Base-by-base conservation (phyloP, 2,329 filamentous ascomycete species). In the Nemania sp. region DNA sequence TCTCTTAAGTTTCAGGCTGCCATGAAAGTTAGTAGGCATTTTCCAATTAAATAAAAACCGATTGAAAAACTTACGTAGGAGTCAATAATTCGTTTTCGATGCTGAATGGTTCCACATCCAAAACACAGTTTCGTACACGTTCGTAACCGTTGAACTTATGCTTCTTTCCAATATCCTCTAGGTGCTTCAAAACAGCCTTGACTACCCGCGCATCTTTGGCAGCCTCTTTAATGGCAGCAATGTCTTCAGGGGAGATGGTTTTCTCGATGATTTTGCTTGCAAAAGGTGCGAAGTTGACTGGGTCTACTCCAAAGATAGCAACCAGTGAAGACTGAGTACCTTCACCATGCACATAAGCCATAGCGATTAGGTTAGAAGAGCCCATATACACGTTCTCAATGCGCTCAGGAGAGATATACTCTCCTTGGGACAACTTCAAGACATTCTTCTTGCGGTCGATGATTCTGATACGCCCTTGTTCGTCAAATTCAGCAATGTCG, bases 361-460 rank as follows among this genome's bases (percentile, higher is more conserved):
- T 91, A 24, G 90, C 88, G 27, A 98, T 83, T 73, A 94, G 90
- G 72, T 88, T 91, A 70, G 90, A 90, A 82, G 92, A 94, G 70
- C 92, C 93, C 70, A 97, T 85, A 80, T 94, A 97, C 41, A 97
- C 92, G 79, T 97, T 98, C 85, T 99, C 96, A 77, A 99, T 93
- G 65, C 94, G 93, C 83, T 99, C 96, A 15, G 96, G 96, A 1
- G 94, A 97, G 76, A 99, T 93, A 82, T 99, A 99, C 83, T 99
- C 96, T 79, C 96, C 96, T 81, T 99, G 96, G 0, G 95, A 91
- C 64, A 99, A 89, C 87, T 99, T 99, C 78, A 99, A 89, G n/a
- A 99, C 93, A 82, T 98, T 98, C 91, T 99, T 99, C 82, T 94
- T 91, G 75, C 96, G 94, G 81, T 99, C 96, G 75, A 99, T 91